Evolutionary conservation across 148 eudicot species (phyloP).

Genomic region (Diospyros lotus): DNA sequence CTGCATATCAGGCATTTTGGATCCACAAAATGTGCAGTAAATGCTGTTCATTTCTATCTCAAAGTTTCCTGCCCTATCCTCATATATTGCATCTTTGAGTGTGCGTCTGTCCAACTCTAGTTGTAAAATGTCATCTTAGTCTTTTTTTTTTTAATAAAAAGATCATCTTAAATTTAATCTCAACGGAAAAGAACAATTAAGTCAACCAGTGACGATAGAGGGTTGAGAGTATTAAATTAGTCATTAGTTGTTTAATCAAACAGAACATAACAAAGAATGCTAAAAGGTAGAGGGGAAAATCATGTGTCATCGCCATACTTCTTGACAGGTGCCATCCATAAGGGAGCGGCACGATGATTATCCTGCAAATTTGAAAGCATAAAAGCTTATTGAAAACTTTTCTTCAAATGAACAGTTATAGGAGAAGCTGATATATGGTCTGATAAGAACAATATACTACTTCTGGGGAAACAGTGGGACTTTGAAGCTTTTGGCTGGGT

Average conservation of each 20-base stretch:
- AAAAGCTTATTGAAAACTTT: slow-evolving; percentile 14
- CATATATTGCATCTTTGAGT: no score
- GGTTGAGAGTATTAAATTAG: neutral
- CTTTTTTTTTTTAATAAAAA: neutral
- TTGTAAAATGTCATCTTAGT: no score
- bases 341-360: slow-evolving; percentile 30
- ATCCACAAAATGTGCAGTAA: no score
- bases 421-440: slow-evolving; percentile 7
- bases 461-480: slow-evolving; percentile 35
- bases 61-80: no score
- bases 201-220: neutral
- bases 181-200: neutral
- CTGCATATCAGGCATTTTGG: no score
- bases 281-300: neutral
- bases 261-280: neutral
- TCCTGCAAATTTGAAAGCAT: slow-evolving; percentile 40
- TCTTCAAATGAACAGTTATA: slow-evolving; percentile 3
- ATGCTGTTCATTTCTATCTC: no score
- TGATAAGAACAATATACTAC: slow-evolving; percentile 37
- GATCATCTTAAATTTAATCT: neutral
- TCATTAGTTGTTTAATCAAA: neutral
- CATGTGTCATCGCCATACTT: slow-evolving; percentile 32
- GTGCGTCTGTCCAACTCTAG: no score
- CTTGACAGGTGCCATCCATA: slow-evolving; percentile 31
- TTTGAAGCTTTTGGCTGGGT: slow-evolving; percentile 32